These are phyloP conservation scores for Litsea cubeba DNA, from an alignment of 164 flowering plant genomes.

Conservation along the genomic window DNA sequence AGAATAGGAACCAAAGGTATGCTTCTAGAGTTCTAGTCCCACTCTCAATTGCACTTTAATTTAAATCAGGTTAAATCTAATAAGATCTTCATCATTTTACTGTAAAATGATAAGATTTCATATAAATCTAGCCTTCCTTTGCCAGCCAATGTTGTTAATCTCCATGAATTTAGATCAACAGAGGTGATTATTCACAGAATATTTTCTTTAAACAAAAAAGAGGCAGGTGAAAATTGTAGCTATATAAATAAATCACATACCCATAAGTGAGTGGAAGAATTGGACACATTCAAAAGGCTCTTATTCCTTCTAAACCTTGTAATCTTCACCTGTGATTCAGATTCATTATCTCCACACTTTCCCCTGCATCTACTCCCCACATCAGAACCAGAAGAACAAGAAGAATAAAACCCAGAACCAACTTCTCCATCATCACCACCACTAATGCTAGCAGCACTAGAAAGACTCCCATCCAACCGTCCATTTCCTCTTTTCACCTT, in stretches of 20 bases:
- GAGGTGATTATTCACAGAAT: too few species aligned
- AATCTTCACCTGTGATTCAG: conserved; percentile 28
- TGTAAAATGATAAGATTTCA: too few species aligned
- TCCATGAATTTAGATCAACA: too few species aligned
- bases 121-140: too few species aligned
- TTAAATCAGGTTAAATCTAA: too few species aligned
- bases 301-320: conserved; percentile 30
- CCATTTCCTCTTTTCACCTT: neutral
- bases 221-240: too few species aligned
- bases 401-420: conserved; percentile 18
- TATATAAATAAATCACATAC: conserved; percentile 20
- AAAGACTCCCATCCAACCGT: neutral
- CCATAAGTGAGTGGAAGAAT: conserved; percentile 30
- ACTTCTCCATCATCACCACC: conserved; percentile 10
- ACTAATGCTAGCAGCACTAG: neutral
- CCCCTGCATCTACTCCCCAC: neutral
- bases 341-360: neutral
- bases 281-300: conserved; percentile 25
- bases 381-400: neutral
- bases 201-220: too few species aligned
- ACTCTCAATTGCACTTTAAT: too few species aligned
- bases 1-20: too few species aligned
- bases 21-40: too few species aligned
- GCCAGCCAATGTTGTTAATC: too few species aligned
- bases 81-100: too few species aligned